These are phyloP conservation scores for Carex cristatella DNA, from an alignment of 176 grass and related monocot genomes.

Conservation along the genomic window DNA sequence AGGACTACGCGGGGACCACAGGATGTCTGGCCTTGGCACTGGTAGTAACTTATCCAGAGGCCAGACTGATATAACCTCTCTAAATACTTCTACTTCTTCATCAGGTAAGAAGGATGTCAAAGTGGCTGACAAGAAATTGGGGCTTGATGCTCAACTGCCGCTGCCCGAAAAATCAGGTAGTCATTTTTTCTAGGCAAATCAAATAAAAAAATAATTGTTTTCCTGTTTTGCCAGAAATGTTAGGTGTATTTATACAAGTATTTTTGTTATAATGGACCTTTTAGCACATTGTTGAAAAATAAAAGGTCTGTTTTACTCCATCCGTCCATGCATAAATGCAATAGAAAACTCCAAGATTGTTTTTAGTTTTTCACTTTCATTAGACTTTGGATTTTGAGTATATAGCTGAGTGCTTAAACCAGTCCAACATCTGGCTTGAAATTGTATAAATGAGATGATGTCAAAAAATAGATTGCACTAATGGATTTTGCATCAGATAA, in stretches of 20 bases:
- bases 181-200: neutral
- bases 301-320: neutral
- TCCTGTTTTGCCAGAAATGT: neutral
- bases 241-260: neutral
- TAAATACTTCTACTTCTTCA: constrained; percentile 6
- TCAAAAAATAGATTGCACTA: neutral
- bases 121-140: constrained; percentile 19
- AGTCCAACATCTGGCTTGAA: neutral
- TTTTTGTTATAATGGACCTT: constrained; percentile 3
- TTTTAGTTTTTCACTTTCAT: neutral
- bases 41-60: constrained; percentile 85
- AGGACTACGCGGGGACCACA: constrained; percentile 42
- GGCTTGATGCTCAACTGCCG: neutral
- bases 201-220: neutral
- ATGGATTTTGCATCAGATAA: neutral
- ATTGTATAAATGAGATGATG: neutral
- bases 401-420: neutral
- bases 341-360: neutral
- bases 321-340: neutral
- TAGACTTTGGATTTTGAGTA: neutral
- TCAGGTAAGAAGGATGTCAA: constrained; percentile 18
- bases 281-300: neutral
- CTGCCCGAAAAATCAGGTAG: constrained; percentile 18
- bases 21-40: constrained; percentile 52
- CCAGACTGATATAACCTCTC: constrained; percentile 26